These are phyloP conservation scores for Yamadazyma triangularis DNA, from an alignment of 1,139 yeast species.

Conservation along the genomic window DNA sequence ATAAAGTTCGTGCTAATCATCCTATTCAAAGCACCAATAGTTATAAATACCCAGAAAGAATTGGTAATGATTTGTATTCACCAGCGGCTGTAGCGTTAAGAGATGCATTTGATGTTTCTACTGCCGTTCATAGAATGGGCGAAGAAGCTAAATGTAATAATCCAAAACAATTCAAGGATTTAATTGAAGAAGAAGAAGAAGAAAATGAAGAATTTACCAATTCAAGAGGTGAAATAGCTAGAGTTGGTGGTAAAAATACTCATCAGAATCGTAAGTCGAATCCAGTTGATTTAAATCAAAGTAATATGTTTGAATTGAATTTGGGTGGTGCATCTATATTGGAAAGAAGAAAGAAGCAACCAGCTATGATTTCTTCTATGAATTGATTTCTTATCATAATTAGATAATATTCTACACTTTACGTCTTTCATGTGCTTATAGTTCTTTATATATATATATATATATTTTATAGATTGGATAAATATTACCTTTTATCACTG, in stretches of 20 bases:
- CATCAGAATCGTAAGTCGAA: constrained; percentile 12
- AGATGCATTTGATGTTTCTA: constrained; percentile 92
- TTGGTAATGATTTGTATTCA: constrained; percentile 46
- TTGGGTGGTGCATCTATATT: constrained; percentile 78
- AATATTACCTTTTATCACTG: no score
- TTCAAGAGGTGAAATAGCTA: constrained; percentile 18
- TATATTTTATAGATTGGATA: no score
- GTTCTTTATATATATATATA: no score
- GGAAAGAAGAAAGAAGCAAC: constrained; percentile 57
- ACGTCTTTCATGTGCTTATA: no score
- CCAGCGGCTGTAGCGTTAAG: constrained; percentile 92
- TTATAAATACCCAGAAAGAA: constrained; percentile 21
- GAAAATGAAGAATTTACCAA: constrained; percentile 18
- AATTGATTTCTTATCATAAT: no score
- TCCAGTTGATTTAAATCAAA: constrained; percentile 9
- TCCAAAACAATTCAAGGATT: constrained; percentile 20
- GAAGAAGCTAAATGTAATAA: constrained; percentile 61
- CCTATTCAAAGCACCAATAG: constrained; percentile 22
- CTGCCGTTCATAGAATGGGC: constrained; percentile 91
- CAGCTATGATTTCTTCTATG: constrained; percentile 9
- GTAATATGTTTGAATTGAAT: constrained; percentile 57
- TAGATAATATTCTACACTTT: no score
- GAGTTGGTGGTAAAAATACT: constrained; percentile 10
- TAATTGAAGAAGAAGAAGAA: constrained; percentile 37
- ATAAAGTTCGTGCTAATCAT: constrained; percentile 11